Conservation (phyloP, 23 red algal genomes). For the Cyanidiococcus yangmingshanensis region DNA sequence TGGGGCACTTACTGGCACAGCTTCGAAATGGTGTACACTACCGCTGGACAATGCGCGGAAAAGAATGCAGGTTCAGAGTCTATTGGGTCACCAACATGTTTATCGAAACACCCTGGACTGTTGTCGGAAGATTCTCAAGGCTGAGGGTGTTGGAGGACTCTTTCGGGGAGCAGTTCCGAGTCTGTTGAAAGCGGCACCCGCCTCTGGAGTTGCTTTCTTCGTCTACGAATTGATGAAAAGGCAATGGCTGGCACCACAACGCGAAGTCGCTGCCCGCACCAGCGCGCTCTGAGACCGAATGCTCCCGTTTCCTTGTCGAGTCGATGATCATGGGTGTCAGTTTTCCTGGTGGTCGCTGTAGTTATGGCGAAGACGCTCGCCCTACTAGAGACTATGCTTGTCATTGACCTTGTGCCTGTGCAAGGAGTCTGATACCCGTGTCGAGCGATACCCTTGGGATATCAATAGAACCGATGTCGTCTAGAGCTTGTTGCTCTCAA, state of each 20-base stretch:
- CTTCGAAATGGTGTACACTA: constrained; percentile 46
- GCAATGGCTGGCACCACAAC: not conserved
- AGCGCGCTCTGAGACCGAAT: too few species aligned
- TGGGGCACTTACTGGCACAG: constrained; percentile 42
- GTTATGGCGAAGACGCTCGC: too few species aligned
- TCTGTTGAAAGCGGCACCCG: constrained; percentile 19
- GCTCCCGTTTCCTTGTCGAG: too few species aligned
- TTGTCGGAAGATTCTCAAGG: not conserved
- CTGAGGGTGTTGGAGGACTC: not conserved
- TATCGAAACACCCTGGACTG: constrained; percentile 11
- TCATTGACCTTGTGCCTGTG: too few species aligned
- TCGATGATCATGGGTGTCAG: too few species aligned
- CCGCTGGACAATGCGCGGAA: constrained; percentile 81
- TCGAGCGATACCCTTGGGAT: too few species aligned
- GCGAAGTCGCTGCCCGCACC: not conserved
- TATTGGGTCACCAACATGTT: constrained; percentile 6
- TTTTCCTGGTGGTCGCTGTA: too few species aligned
- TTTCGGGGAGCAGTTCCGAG: constrained; percentile 9
- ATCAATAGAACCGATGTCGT: too few species aligned
- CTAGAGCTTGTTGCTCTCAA: too few species aligned
- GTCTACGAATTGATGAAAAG: not conserved
- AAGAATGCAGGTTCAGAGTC: constrained; percentile 57
- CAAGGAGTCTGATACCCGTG: too few species aligned
- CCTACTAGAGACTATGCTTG: too few species aligned
- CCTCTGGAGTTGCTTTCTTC: constrained; percentile 8